These are phyloP conservation scores for Lathyrus aphaca DNA, from an alignment of 306 rosid species.

Conservation along the genomic window DNA sequence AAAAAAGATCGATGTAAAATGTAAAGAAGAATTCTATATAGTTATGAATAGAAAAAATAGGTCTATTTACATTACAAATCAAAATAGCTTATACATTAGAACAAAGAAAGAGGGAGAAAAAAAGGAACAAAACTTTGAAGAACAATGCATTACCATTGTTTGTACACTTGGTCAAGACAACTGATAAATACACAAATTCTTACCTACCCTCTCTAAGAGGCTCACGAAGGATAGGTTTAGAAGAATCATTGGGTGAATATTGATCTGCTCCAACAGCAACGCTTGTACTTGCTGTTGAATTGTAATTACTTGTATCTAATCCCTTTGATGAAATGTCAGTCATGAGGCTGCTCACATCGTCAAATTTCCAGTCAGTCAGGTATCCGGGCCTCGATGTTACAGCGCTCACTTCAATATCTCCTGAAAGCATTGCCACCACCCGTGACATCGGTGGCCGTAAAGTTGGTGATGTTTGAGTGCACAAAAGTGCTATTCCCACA, in stretches of 20 bases:
- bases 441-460: slow-evolving; percentile 72
- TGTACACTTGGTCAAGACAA: background rate
- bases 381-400: slow-evolving; percentile 67
- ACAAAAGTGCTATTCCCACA: slow-evolving; percentile 56
- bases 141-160: background rate
- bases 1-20: too few species aligned
- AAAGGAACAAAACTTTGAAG: background rate
- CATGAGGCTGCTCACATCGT: slow-evolving; percentile 43
- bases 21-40: too few species aligned
- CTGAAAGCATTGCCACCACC: slow-evolving; percentile 74
- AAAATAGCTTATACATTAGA: background rate
- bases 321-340: slow-evolving; percentile 38
- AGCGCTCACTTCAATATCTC: slow-evolving; percentile 60
- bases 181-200: slow-evolving; percentile 13
- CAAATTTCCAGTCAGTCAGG: slow-evolving; percentile 67
- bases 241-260: slow-evolving; percentile 27
- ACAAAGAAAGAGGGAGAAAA: background rate
- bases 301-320: slow-evolving; percentile 35
- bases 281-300: slow-evolving; percentile 45
- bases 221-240: slow-evolving; percentile 39
- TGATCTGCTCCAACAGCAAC: slow-evolving; percentile 34
- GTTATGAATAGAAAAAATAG: too few species aligned
- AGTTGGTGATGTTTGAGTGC: slow-evolving; percentile 68
- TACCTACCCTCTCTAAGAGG: slow-evolving; percentile 46
- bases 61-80: background rate